A percentile compares a stretch with the other conserved stretches of the same genome.
phyloP scores from a whole-genome alignment of 2,329 filamentous ascomycete genomes.

The Chaetomium olivaceum region DNA sequence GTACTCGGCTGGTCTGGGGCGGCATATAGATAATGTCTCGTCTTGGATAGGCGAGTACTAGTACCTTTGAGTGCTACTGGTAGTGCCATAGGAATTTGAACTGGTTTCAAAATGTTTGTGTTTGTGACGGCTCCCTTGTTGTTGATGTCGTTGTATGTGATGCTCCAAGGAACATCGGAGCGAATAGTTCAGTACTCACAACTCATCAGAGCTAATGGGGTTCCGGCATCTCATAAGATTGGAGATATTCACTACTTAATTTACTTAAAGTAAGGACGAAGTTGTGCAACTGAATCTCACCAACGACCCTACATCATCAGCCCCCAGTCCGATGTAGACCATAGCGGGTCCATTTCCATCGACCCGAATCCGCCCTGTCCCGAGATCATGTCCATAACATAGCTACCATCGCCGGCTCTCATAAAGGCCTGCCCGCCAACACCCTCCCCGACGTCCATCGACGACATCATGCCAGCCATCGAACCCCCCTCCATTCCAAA shows the following conservation, averaged over 20 bases:
- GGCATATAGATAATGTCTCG: not conserved
- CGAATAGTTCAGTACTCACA: too few species aligned
- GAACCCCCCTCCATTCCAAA: not conserved
- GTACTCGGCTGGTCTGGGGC: not conserved
- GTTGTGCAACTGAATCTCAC: not conserved
- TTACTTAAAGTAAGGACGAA: too few species aligned
- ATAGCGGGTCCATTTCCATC: slow-evolving; percentile 7
- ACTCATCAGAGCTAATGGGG: too few species aligned
- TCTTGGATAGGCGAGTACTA: not conserved
- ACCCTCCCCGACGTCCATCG: not conserved
- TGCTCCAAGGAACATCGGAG: too few species aligned
- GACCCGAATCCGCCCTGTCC: not conserved
- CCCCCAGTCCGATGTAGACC: slow-evolving; percentile 7
- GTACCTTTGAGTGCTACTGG: too few species aligned
- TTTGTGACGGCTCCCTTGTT: not conserved
- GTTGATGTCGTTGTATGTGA: too few species aligned
- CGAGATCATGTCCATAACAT: not conserved
- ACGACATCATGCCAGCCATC: not conserved
- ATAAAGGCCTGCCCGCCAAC: not conserved
- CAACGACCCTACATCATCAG: slow-evolving; percentile 3
- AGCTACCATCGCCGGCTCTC: not conserved
- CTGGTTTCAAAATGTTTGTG: not conserved
- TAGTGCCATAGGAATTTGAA: not conserved
- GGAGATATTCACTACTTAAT: too few species aligned
- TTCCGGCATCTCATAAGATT: too few species aligned